Conservation (phyloP, 2,329 filamentous ascomycete species). For the Paraconiothyrium sp. region DNA sequence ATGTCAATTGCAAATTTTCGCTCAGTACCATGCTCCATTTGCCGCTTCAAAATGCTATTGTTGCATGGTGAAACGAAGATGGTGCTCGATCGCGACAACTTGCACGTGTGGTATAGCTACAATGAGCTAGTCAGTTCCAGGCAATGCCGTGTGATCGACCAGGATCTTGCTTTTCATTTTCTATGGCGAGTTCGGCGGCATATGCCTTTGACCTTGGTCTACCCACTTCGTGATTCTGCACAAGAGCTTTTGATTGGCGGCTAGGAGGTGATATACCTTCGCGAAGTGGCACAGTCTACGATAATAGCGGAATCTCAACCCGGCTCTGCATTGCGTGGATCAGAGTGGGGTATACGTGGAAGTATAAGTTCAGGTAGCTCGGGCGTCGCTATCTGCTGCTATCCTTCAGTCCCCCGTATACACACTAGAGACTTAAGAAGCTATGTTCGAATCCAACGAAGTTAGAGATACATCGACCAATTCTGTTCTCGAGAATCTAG, state of each 20-base stretch:
- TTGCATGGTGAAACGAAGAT: background rate
- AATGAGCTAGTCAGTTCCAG: constrained; percentile 6
- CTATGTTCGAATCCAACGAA: constrained; percentile 17
- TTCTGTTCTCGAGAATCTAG: constrained; percentile 6
- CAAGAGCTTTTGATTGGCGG: constrained; percentile 4
- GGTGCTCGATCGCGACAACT: background rate
- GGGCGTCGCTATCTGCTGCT: background rate
- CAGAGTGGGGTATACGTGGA: background rate
- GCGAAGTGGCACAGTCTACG: constrained; percentile 12
- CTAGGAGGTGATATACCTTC: background rate
- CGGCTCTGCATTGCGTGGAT: background rate
- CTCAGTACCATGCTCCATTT: background rate
- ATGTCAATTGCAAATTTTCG: background rate
- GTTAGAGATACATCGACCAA: constrained; percentile 8
- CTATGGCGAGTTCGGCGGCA: background rate
- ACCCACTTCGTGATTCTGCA: constrained; percentile 3
- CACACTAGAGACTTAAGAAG: background rate
- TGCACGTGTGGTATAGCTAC: constrained; percentile 9
- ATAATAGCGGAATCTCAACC: background rate
- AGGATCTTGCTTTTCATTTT: background rate
- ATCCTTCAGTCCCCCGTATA: background rate
- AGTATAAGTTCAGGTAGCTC: constrained; percentile 3
- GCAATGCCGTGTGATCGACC: constrained; percentile 6
- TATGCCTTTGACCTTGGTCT: constrained; percentile 1
- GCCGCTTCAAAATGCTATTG: background rate